Conservation (phyloP, 192 early-diverging fungal genomes). For the Ambispora gerdemannii region DNA sequence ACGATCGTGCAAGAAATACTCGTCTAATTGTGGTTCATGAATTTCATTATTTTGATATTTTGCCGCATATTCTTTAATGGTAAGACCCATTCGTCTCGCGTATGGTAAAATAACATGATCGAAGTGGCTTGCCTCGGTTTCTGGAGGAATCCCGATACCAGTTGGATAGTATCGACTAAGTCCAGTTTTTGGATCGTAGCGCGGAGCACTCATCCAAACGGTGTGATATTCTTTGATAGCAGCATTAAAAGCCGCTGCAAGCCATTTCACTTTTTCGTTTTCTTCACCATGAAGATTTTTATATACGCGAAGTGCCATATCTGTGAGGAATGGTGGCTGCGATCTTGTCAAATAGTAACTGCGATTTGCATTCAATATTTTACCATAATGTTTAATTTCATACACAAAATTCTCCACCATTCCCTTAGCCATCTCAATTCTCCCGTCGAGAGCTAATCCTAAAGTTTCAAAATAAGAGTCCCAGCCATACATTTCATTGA, state of each 20-base stretch:
- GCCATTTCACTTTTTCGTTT: constrained; percentile 68
- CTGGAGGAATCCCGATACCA: constrained; percentile 94
- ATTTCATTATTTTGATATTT: constrained; percentile 69
- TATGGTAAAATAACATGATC: constrained; percentile 82
- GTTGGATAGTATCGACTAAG: constrained; percentile 84
- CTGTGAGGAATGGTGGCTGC: constrained; percentile 97
- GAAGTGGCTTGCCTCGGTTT: constrained; percentile 92
- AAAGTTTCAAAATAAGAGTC: constrained; percentile 94
- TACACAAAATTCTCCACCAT: constrained; percentile 99
- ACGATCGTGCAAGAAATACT: constrained; percentile 96
- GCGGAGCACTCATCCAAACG: constrained; percentile 84
- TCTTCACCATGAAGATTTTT: constrained; percentile 51
- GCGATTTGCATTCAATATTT: constrained; percentile 98
- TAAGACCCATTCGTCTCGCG: constrained; percentile 62
- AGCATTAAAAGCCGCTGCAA: constrained; percentile 62
- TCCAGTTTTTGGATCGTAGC: constrained; percentile 71
- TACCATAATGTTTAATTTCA: constrained; percentile 96
- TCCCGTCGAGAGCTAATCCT: constrained; percentile 83
- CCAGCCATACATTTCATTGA: constrained; percentile 99
- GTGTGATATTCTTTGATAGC: constrained; percentile 89
- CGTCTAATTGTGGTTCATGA: constrained; percentile 81
- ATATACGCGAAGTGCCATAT: constrained; percentile 88
- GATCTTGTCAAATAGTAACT: constrained; percentile 95
- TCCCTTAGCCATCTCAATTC: constrained; percentile 79
- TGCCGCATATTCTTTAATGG: constrained; percentile 68